phyloP scores from a whole-genome alignment of 2,329 filamentous ascomycete species.

The Aspergillus japonicus region DNA sequence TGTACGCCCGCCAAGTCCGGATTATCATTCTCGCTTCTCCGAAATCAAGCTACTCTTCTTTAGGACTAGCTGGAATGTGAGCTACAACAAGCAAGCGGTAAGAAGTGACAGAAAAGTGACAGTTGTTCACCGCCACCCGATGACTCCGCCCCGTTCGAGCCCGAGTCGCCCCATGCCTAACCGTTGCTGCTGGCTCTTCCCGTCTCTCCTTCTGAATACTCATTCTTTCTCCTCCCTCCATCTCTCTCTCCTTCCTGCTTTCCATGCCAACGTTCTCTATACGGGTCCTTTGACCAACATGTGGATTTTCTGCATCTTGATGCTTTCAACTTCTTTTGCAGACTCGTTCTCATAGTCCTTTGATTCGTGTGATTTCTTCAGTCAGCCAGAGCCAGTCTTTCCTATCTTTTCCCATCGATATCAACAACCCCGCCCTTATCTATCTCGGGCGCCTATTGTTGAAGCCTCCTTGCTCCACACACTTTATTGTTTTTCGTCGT shows the following conservation, averaged over 20 bases:
- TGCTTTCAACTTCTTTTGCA: conserved; percentile 1
- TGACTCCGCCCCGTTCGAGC: conserved; percentile 13
- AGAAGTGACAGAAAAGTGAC: not conserved
- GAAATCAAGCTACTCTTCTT: not conserved
- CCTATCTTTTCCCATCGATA: not conserved
- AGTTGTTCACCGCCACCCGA: conserved; percentile 20
- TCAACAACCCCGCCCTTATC: conserved; percentile 10
- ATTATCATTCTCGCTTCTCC: conserved; percentile 9
- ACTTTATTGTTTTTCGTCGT: not conserved
- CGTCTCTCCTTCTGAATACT: not conserved
- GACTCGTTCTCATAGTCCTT: conserved; percentile 8
- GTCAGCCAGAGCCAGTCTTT: not conserved
- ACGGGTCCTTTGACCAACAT: conserved; percentile 21
- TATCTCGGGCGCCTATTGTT: not conserved
- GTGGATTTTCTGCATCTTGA: conserved; percentile 16
- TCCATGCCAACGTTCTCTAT: conserved; percentile 14
- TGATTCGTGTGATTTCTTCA: conserved; percentile 2
- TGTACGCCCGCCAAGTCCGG: not conserved
- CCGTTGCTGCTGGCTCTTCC: not conserved
- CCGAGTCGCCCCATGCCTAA: conserved; percentile 1
- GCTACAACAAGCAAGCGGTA: conserved; percentile 12
- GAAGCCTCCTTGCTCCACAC: not conserved
- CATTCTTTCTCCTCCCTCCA: not conserved
- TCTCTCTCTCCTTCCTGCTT: not conserved
- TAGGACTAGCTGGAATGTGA: not conserved